Base-by-base conservation (phyloP, 2,329 filamentous ascomycete species). In the Fusarium dimerum region DNA sequence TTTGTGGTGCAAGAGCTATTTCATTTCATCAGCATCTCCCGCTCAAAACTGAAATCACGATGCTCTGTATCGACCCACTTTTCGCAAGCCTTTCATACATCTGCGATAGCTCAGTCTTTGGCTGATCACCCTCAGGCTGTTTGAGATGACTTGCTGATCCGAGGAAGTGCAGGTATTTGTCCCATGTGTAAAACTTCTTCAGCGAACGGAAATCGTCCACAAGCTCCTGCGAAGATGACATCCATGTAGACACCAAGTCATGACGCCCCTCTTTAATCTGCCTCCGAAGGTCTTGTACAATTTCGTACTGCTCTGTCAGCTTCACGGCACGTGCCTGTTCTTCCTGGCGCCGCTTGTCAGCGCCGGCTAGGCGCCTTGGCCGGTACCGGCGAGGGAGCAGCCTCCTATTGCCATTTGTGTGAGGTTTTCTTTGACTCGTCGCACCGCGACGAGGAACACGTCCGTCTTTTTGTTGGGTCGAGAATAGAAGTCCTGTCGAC, bases 161-260 rank as follows among this genome's bases (percentile, higher is more conserved):
- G 56, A 85, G 70, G 63, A 85, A 84, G 51, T 77, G 75, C 45
- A 86, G 73, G 59, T 85, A 86, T 65, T 84, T 85, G 52, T 87
- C 84, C 83, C 83, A 87, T 1, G 82, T 79, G 60, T 86, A 87
- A 59, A 87, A 87, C 45, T 81, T 77, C 61, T 83, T 85, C 57
- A 83, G 79, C 0, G 81, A 82, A 55, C 83, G 75, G 63, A 87
- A 87, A 54, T 87, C 84, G 52, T 86, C 79, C 10, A 86, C 78
- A 8, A 88, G 75, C 47, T 81, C 77, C 63, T 77, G 78, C 1
- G 84, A 84, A 6, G 81, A 81, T 20, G 72, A 69, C 79, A 86
- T 83, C 81, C 85, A 87, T 5, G 68, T 60, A 2, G 68, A 63
- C 6, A 77, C 69, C n/a, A 81, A 74, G 9, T 77, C 75, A 11